These are phyloP conservation scores for Lecanicillium sp. DNA, from an alignment of 2,329 filamentous ascomycete genomes.

Conservation along the genomic window DNA sequence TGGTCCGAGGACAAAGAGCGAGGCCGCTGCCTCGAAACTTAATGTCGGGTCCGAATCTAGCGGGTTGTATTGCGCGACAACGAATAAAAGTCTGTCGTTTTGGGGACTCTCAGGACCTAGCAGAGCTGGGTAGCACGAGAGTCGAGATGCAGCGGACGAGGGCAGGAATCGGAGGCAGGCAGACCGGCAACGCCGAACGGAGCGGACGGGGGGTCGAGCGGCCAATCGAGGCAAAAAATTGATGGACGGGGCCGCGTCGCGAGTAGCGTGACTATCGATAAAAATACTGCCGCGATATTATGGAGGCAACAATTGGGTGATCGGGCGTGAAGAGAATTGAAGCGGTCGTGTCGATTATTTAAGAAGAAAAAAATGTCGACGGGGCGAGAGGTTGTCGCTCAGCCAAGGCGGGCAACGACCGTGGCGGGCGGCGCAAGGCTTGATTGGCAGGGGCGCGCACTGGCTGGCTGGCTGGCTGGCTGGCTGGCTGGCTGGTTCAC, in stretches of 20 bases:
- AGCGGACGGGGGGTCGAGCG: not conserved
- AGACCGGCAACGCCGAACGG: slow-evolving; percentile 3
- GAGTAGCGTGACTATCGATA: not conserved
- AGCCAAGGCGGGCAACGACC: slow-evolving; percentile 9
- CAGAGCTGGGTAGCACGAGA: too few species aligned
- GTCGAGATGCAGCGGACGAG: not conserved
- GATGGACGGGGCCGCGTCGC: not conserved
- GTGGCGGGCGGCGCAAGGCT: slow-evolving; percentile 9
- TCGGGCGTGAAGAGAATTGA: not conserved
- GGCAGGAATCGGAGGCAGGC: slow-evolving; percentile 1
- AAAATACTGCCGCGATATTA: not conserved
- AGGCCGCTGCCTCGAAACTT: too few species aligned
- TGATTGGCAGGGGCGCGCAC: slow-evolving; percentile 1
- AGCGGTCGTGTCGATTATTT: not conserved
- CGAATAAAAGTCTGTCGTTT: too few species aligned
- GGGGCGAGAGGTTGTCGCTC: not conserved
- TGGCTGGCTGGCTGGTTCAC: not conserved
- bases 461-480: not conserved
- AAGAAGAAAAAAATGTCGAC: not conserved
- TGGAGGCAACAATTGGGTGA: slow-evolving; percentile 1
- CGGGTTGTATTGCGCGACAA: too few species aligned
- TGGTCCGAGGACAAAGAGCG: too few species aligned
- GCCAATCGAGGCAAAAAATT: not conserved
- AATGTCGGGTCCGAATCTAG: too few species aligned
- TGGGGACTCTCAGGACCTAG: too few species aligned